Percentiles rank a stretch among this genome's conserved stretches.
These are phyloP conservation scores for Picea glauca DNA, from an alignment of 75 land plant genomes.

Conservation along the genomic window DNA sequence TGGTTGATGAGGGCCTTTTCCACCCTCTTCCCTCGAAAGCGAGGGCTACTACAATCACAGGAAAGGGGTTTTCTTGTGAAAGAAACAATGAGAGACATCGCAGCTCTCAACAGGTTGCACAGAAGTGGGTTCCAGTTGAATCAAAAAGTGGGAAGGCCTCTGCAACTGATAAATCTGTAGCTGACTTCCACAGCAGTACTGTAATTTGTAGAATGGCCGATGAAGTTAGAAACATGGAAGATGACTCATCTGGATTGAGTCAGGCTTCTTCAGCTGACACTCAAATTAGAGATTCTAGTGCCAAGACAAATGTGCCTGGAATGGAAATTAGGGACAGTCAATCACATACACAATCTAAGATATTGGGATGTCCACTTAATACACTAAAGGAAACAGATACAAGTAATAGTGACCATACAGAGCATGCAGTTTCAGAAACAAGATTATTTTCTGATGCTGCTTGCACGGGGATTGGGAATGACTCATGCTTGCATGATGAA, in stretches of 20 bases:
- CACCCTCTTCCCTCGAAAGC: background rate
- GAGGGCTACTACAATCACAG: background rate
- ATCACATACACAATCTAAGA: background rate
- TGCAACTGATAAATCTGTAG: background rate
- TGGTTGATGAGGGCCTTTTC: background rate
- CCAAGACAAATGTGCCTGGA: background rate
- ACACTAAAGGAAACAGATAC: background rate
- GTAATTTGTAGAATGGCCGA: background rate
- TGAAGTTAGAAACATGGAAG: background rate
- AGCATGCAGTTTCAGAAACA: too few relatives aligned
- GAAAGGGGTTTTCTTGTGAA: background rate
- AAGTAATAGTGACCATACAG: background rate
- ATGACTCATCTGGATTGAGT: background rate
- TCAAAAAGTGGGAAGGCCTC: constrained; percentile 4
- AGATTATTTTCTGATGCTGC: background rate
- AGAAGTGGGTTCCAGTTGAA: constrained; percentile 38
- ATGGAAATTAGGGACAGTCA: background rate
- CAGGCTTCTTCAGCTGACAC: background rate
- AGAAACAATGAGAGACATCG: background rate
- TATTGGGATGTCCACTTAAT: background rate
- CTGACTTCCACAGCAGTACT: background rate
- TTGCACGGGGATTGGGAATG: background rate
- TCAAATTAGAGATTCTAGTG: background rate
- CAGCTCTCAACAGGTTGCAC: constrained; percentile 2
- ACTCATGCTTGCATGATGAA: constrained; percentile 1